Evolutionary conservation across 148 eudicot species (phyloP), one percentile per base, ranked within the genome.

Genomic region (Oxyria digyna): DNA sequence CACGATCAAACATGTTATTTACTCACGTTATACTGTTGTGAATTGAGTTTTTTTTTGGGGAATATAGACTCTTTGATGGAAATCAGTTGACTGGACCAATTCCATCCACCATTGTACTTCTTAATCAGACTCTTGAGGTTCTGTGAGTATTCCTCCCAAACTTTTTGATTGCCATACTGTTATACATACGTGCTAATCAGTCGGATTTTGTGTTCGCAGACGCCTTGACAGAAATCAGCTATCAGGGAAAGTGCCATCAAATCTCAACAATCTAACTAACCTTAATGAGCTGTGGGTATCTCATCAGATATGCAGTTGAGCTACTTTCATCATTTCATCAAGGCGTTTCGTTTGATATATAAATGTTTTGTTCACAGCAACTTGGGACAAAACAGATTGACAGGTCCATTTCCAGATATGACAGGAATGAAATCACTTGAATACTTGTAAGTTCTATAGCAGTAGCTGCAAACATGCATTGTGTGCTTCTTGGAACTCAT

Each of bases 141-240:
- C 87, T 87, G 98, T 93, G 73, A 86, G 98, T 93, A 73, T 27
- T 29, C 32, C n/a, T 29, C 35, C 26, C 48, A 40, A 21, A 24
- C 14, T 32, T 59, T 33, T 71, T 38, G 66, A 59, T 59, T 68
- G 65, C 15, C 54, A 18, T n/a, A n/a, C n/a, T n/a, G n/a, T n/a
- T n/a, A n/a, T n/a, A n/a, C n/a, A n/a, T n/a, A n/a, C n/a, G n/a
- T n/a, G n/a, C n/a, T n/a, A n/a, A n/a, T n/a, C n/a, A n/a, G n/a
- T n/a, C n/a, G n/a, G n/a, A n/a, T n/a, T n/a, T n/a, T n/a, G n/a
- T n/a, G n/a, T n/a, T n/a, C n/a, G 18, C 81, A 93, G 98, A 52
- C 89, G 96, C 66, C 85, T 93, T 32, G 96, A 89, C 76, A 80
- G 98, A 69, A 93, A 93, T 71, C 72, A 64, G 62, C 74, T 93